These are phyloP conservation scores for Chalaropsis ovoidea DNA, from an alignment of 2,329 filamentous ascomycete genomes.

Conservation along the genomic window DNA sequence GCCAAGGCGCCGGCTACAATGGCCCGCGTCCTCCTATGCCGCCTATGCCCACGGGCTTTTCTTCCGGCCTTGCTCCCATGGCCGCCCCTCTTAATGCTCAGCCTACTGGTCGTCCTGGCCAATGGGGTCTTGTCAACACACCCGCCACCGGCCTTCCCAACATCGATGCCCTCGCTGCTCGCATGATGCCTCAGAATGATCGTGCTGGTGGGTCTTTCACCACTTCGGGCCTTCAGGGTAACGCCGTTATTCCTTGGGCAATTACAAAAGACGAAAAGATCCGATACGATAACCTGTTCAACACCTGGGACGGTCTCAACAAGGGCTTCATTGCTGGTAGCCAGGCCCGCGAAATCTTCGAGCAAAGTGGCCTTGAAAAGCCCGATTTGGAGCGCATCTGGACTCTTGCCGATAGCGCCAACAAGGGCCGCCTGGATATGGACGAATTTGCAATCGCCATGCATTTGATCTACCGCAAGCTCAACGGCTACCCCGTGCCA, in stretches of 20 bases:
- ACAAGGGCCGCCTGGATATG: conserved; percentile 86
- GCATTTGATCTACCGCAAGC: conserved; percentile 95
- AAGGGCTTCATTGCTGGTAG: conserved; percentile 88
- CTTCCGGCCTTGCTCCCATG: conserved; percentile 48
- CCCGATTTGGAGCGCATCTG: conserved; percentile 83
- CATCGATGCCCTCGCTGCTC: conserved; percentile 80
- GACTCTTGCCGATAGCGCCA: conserved; percentile 88
- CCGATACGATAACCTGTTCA: conserved; percentile 89
- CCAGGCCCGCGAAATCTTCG: conserved; percentile 92
- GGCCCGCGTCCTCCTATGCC: conserved; percentile 82
- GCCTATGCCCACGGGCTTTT: conserved; percentile 61
- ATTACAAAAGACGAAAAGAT: conserved; percentile 98
- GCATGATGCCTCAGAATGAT: conserved; percentile 95
- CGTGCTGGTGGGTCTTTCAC: conserved; percentile 76
- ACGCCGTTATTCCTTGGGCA: conserved; percentile 94
- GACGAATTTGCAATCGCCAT: conserved; percentile 98
- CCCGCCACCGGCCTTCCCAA: conserved; percentile 83
- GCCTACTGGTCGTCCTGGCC: conserved; percentile 82
- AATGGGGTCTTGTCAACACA: conserved; percentile 97
- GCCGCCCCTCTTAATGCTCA: conserved; percentile 70
- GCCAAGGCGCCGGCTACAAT: conserved; percentile 68
- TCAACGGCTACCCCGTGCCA: conserved; percentile 91
- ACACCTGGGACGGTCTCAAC: conserved; percentile 87
- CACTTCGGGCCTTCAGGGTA: conserved; percentile 77
- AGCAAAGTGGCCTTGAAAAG: conserved; percentile 88